These are phyloP conservation scores for Collariella sp. DNA, from an alignment of 495 filamentous ascomycete genomes.

Conservation along the genomic window DNA sequence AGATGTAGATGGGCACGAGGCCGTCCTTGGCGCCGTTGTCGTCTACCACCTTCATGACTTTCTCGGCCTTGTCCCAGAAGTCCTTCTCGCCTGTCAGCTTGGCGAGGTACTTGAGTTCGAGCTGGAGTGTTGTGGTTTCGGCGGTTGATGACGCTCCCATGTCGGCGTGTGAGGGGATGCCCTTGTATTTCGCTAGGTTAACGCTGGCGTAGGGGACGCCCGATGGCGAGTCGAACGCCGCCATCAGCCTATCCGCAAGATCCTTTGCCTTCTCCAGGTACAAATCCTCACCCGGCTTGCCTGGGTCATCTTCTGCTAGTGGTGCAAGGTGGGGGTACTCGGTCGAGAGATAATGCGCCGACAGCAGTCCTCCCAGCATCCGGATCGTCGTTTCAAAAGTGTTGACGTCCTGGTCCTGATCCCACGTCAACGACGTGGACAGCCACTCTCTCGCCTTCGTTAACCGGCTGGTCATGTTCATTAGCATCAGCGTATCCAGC, in stretches of 20 bases:
- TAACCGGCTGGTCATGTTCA: constrained; percentile 89
- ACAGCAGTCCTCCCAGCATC: constrained; percentile 91
- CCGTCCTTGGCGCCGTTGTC: constrained; percentile 69
- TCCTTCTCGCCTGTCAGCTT: constrained; percentile 86
- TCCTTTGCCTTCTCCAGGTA: constrained; percentile 95
- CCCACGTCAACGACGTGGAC: constrained; percentile 67
- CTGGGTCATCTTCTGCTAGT: constrained; percentile 54
- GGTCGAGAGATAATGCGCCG: constrained; percentile 86
- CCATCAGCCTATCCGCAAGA: constrained; percentile 74
- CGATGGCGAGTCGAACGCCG: constrained; percentile 77
- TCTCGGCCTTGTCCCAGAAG: constrained; percentile 86
- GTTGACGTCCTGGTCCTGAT: constrained; percentile 90
- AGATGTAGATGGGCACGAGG: constrained; percentile 83
- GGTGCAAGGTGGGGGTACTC: constrained; percentile 59
- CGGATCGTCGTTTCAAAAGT: constrained; percentile 98
- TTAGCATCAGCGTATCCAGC: constrained; percentile 92
- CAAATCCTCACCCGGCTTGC: constrained; percentile 69
- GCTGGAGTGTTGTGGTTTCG: constrained; percentile 83
- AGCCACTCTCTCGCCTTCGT: constrained; percentile 87
- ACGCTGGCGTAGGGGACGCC: constrained; percentile 88
- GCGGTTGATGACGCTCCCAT: constrained; percentile 89
- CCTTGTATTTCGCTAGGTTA: constrained; percentile 66
- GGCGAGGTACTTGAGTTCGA: constrained; percentile 96
- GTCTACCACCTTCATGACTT: constrained; percentile 84
- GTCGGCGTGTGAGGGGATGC: constrained; percentile 71